Conservation (phyloP, 2,329 filamentous ascomycete species). For the Coniochaeta ligniaria region DNA sequence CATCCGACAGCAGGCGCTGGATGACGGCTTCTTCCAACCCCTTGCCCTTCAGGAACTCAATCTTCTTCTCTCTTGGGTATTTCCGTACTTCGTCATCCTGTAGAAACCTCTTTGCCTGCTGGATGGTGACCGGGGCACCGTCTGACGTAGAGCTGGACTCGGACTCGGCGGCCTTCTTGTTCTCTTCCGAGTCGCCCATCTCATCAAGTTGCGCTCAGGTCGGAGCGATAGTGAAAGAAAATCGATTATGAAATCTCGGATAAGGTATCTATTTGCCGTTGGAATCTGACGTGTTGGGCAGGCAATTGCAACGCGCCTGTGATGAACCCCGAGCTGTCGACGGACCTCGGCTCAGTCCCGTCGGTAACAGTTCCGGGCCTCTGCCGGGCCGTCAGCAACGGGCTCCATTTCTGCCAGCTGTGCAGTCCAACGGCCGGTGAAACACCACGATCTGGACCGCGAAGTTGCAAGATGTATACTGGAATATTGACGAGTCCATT, state of each 20-base stretch:
- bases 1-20: constrained; percentile 48
- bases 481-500: neutral
- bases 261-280: no score
- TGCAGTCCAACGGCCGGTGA: neutral
- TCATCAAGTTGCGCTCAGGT: neutral
- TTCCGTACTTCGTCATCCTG: constrained; percentile 65
- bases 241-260: no score
- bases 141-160: constrained; percentile 2
- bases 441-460: neutral
- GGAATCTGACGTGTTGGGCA: no score
- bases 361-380: neutral
- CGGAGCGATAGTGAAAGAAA: no score
- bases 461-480: neutral
- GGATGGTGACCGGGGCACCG: constrained; percentile 27
- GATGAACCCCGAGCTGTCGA: neutral
- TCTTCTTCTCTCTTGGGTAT: constrained; percentile 64
- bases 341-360: neutral
- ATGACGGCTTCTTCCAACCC: constrained; percentile 64
- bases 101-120: constrained; percentile 70
- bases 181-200: constrained; percentile 15
- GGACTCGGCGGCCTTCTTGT: constrained; percentile 7
- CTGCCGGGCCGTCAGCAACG: neutral
- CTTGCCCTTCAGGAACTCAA: constrained; percentile 70
- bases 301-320: neutral
- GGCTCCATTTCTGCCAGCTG: neutral